phyloP scores from a whole-genome alignment of 768 basidiomycete genomes.

The Amanita phalloides region DNA sequence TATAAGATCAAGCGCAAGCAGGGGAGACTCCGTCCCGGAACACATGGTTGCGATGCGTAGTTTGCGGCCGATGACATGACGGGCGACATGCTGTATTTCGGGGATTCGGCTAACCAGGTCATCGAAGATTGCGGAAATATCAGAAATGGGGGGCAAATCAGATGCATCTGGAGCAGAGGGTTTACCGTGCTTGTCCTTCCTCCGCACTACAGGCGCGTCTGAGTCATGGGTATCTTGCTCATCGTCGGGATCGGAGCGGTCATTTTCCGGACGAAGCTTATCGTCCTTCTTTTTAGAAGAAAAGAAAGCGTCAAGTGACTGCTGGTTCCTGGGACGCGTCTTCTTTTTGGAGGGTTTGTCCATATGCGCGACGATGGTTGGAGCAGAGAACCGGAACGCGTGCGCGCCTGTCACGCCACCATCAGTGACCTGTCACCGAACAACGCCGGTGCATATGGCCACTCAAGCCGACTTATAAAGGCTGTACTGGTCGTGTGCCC shows the following conservation, averaged over 20 bases:
- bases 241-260: slow-evolving; percentile 19
- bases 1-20: slow-evolving; percentile 82
- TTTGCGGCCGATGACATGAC: slow-evolving; percentile 65
- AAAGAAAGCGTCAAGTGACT: slow-evolving; percentile 47
- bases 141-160: slow-evolving; percentile 65
- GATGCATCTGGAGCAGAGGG: slow-evolving; percentile 46
- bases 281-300: slow-evolving; percentile 21
- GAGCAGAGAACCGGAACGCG: neutral
- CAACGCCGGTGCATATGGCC: neutral
- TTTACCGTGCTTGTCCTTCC: slow-evolving; percentile 22
- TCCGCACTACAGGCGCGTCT: slow-evolving; percentile 18
- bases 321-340: slow-evolving; percentile 33
- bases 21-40: slow-evolving; percentile 91
- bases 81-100: slow-evolving; percentile 53
- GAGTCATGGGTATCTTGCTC: slow-evolving; percentile 20
- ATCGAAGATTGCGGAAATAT: slow-evolving; percentile 61
- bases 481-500: neutral
- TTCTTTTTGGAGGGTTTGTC: slow-evolving; percentile 31
- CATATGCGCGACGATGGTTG: slow-evolving; percentile 23
- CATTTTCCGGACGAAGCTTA: slow-evolving; percentile 5
- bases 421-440: slow-evolving; percentile 1
- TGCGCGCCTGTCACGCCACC: neutral
- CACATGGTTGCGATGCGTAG: slow-evolving; percentile 96
- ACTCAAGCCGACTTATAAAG: neutral
- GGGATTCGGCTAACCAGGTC: slow-evolving; percentile 62